phyloP scores from a whole-genome alignment of 495 filamentous ascomycete genomes.

The Cairneyella variabilis region DNA sequence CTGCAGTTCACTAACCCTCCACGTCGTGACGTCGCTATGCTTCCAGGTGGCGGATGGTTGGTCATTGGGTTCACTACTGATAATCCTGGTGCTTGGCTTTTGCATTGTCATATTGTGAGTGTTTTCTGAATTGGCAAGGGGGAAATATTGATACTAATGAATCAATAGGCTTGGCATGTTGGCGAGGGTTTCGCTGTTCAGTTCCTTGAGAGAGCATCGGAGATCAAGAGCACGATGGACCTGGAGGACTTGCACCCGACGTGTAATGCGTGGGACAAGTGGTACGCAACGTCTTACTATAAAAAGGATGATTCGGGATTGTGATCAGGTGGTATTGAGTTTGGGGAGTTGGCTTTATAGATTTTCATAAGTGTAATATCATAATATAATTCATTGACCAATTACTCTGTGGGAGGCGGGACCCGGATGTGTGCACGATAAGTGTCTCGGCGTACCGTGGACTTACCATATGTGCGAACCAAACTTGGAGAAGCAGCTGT shows the following conservation, averaged over 20 bases:
- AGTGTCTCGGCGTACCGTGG: too few species aligned
- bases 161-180: conserved; percentile 40
- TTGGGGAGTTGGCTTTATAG: too few species aligned
- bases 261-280: conserved; percentile 7
- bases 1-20: conserved; percentile 43
- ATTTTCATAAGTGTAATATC: too few species aligned
- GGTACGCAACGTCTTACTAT: conserved; percentile 2
- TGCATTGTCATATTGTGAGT: conserved; percentile 52
- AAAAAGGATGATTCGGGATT: conserved; percentile 15
- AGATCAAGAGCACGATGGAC: conserved; percentile 27
- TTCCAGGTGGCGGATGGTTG: conserved; percentile 32
- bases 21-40: conserved; percentile 50
- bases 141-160: background rate
- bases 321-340: background rate
- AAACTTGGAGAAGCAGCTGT: too few species aligned
- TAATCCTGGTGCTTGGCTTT: conserved; percentile 53
- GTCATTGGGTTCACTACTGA: conserved; percentile 53
- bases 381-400: too few species aligned
- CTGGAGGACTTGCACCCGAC: background rate
- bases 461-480: too few species aligned
- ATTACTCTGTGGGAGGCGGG: too few species aligned
- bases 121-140: background rate
- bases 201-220: conserved; percentile 42
- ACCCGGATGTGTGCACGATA: too few species aligned
- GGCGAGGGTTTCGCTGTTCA: conserved; percentile 43